Percentiles rank a stretch among this genome's conserved stretches.
phyloP scores from a whole-genome alignment of 768 basidiomycete species.

The Mycena albidolilacea region DNA sequence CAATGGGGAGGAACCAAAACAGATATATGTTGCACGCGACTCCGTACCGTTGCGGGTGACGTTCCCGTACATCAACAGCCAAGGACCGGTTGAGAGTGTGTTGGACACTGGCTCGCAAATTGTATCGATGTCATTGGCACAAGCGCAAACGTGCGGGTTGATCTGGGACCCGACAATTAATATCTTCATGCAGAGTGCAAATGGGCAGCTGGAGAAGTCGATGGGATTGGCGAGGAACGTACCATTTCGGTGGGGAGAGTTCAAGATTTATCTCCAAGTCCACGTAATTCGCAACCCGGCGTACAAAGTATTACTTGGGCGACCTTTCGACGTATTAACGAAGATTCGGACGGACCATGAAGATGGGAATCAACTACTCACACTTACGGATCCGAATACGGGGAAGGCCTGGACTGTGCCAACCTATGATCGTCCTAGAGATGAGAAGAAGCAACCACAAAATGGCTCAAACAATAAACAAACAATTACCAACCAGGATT shows the following conservation, averaged over 20 bases:
- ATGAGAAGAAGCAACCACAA: neutral
- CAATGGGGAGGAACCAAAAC: neutral
- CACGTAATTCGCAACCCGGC: neutral
- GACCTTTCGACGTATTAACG: neutral
- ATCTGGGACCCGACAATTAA: slow-evolving; percentile 40
- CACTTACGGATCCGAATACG: neutral
- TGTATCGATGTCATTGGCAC: slow-evolving; percentile 40
- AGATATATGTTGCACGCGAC: slow-evolving; percentile 24
- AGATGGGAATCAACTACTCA: neutral
- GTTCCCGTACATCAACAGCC: slow-evolving; percentile 17
- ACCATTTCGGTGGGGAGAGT: neutral
- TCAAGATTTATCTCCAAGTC: neutral
- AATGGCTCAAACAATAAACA: neutral
- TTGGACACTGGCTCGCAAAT: slow-evolving; percentile 49
- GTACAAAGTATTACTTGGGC: neutral
- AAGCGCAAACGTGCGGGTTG: slow-evolving; percentile 28
- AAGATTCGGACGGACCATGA: neutral
- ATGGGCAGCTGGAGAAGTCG: neutral
- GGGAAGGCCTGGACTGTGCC: neutral
- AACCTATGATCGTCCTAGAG: neutral
- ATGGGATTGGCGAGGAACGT: slow-evolving; percentile 2
- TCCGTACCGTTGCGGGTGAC: slow-evolving; percentile 8
- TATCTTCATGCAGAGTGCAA: slow-evolving; percentile 46
- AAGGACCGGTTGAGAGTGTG: slow-evolving; percentile 37
- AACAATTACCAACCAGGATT: neutral